phyloP scores from a whole-genome alignment of 345 rosid species.

The Citrus inodora region DNA sequence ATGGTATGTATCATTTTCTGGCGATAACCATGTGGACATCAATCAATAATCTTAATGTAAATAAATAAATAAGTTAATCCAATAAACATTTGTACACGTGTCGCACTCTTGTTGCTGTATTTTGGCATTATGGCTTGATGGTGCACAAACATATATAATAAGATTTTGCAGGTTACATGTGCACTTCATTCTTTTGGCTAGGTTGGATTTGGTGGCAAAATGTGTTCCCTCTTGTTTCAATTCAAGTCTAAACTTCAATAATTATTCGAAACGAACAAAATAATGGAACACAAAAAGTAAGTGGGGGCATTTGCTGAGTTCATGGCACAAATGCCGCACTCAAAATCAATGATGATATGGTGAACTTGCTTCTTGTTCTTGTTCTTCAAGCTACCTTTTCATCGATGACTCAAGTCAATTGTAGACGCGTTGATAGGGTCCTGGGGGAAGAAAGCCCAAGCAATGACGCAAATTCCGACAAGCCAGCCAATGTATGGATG shows the following conservation, averaged over 20 bases:
- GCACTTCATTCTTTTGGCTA: neutral
- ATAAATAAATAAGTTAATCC: neutral
- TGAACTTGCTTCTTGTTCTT: neutral
- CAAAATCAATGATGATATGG: neutral
- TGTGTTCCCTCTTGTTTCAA: neutral
- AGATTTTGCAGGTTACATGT: neutral
- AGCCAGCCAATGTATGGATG: neutral
- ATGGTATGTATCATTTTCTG: neutral
- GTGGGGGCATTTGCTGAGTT: neutral
- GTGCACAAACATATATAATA: neutral
- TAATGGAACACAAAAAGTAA: neutral
- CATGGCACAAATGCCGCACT: slow-evolving; percentile 4
- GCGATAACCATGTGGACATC: neutral
- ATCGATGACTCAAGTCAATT: neutral
- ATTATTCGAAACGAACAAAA: neutral
- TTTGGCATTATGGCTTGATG: neutral
- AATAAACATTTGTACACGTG: neutral
- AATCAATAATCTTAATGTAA: neutral
- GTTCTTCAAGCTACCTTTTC: neutral
- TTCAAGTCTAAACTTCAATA: neutral
- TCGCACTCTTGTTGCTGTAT: neutral
- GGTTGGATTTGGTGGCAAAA: neutral
- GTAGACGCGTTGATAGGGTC: no score
- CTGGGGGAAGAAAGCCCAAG: neutral
- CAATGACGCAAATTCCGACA: neutral